Evolutionary conservation across 352 stramenopile species (phyloP), one percentile per base, ranked within the genome.

Genomic region (Blastocystis sp.): DNA sequence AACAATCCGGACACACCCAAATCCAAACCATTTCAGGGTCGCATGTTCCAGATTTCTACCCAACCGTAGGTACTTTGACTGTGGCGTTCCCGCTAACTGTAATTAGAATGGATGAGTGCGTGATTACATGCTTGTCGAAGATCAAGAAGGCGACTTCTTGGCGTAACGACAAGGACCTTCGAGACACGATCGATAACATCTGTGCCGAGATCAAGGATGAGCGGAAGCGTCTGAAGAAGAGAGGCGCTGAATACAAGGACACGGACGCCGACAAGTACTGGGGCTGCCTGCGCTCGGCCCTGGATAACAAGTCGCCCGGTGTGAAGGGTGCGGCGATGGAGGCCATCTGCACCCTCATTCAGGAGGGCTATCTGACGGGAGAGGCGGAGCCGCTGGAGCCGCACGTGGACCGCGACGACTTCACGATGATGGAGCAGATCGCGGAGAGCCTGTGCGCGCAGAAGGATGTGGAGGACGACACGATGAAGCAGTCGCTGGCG

Each of bases 131-230:
- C 66, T 53, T 84, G 52, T 84, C 78, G 53, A 88, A 88, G 78
- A 71, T 88, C 10, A 88, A 88, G 38, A 88, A 88, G 62, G 78
- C 78, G 10, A 78, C 78, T 14, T 76, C 78, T 17, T 88, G 78
- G 78, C 64, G 78, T 79, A 79, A 66, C 45, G 78, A 88, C 48
- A 79, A 79, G 52, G 78, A 88, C 76, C 64, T 88, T 88, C 62
- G 78, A 79, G 67, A 79, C 41, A 76, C 43, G 14, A 88, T 88
- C 43, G 78, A 88, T 88, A 79, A 88, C 56, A 88, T 88, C 48
- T 76, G 64, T 21, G 23, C 41, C 14, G 78, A 69, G 10, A 52
- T 88, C 5, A 88, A 88, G 52, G 78, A 79, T 41, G 67, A 79
- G 62, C 56, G 48, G 1, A 88, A 88, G 61, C 64, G 67, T 79